Evolutionary conservation across 345 rosid genomes (phyloP).

Genomic region (Erodium maritimum): DNA sequence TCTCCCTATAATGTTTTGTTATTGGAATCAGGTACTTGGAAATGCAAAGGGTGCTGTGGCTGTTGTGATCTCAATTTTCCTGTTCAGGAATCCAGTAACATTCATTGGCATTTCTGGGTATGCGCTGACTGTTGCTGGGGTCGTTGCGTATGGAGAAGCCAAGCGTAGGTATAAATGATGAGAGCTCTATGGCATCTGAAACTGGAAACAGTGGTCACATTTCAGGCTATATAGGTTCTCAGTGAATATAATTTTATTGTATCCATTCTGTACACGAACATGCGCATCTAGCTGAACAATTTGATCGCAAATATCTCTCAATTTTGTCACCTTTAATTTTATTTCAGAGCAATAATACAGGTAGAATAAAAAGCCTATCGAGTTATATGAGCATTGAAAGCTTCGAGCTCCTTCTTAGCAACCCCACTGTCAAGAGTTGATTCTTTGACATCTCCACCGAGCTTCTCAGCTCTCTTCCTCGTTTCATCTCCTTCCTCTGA

Average conservation of each 20-base stretch:
- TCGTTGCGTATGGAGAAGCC: slow-evolving; percentile 79
- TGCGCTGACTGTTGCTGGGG: slow-evolving; percentile 65
- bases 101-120: slow-evolving; percentile 76
- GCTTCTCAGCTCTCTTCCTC: slow-evolving; percentile 30
- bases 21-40: slow-evolving; percentile 60
- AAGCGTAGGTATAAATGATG: slow-evolving; percentile 70
- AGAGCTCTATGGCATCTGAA: background rate
- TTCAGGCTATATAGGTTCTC: too few relatives aligned
- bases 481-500: slow-evolving; percentile 34
- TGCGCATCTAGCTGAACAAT: too few relatives aligned
- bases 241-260: too few relatives aligned
- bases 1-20: too few relatives aligned
- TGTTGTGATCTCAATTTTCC: slow-evolving; percentile 68
- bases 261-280: too few relatives aligned
- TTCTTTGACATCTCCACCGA: slow-evolving; percentile 13
- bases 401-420: slow-evolving; percentile 30
- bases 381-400: slow-evolving; percentile 37
- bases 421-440: slow-evolving; percentile 28
- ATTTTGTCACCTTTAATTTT: too few relatives aligned
- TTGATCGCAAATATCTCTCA: too few relatives aligned
- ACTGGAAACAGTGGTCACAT: too few relatives aligned
- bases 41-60: slow-evolving; percentile 96
- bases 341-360: too few relatives aligned
- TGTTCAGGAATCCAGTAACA: slow-evolving; percentile 80
- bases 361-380: slow-evolving; percentile 22